Evolutionary conservation across 805 yeast species (phyloP).

Genomic region (Candida ovalis): DNA sequence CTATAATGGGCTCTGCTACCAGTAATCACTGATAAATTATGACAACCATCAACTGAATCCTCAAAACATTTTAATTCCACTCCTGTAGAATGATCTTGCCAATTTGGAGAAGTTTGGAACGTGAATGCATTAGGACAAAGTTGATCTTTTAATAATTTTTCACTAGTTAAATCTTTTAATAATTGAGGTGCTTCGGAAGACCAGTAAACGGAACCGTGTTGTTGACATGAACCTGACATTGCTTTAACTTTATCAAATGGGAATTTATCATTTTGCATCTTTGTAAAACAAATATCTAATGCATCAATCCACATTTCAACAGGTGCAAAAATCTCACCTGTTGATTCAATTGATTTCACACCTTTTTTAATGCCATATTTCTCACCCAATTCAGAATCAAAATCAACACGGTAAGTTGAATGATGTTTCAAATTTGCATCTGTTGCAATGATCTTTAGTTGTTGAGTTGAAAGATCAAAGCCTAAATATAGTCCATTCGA

Average conservation of each 20-base stretch:
- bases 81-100: constrained; percentile 93
- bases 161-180: constrained; percentile 35
- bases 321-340: constrained; percentile 70
- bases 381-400: constrained; percentile 56
- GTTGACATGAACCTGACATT: constrained; percentile 85
- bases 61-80: constrained; percentile 64
- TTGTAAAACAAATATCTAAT: constrained; percentile 55
- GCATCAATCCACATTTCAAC: constrained; percentile 92
- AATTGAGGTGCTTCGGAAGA: constrained; percentile 41
- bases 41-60: constrained; percentile 54
- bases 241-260: constrained; percentile 60
- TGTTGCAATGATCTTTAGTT: constrained; percentile 70
- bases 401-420: constrained; percentile 61
- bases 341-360: constrained; percentile 50
- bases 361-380: constrained; percentile 70
- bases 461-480: constrained; percentile 87
- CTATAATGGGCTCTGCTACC: constrained; percentile 89
- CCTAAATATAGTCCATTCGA: constrained; percentile 49
- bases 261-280: constrained; percentile 47
- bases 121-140: constrained; percentile 53
- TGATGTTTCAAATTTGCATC: constrained; percentile 49
- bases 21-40: constrained; percentile 57
- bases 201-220: constrained; percentile 90
- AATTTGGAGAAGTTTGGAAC: constrained; percentile 70
- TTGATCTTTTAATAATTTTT: constrained; percentile 40